Percentiles rank a stretch among this genome's conserved stretches.
Evolutionary conservation across 805 yeast genomes (phyloP).

Genomic region (Ogataea salicorniae): DNA sequence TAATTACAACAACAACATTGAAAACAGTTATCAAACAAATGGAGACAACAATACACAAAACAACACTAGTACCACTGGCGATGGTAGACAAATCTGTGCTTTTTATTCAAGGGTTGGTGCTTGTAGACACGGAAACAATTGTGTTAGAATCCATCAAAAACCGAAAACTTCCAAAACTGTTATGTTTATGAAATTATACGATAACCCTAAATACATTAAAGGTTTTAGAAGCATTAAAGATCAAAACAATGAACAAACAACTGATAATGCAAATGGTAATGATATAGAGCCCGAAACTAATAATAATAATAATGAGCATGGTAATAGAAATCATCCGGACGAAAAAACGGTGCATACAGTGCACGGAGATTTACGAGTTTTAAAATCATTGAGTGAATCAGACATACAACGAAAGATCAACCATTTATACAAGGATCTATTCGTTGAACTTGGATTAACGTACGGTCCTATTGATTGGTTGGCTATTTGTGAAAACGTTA

Average conservation of each 20-base stretch:
- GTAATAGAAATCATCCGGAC: neutral
- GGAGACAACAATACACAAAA: neutral
- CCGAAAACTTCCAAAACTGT: slow-evolving; percentile 66
- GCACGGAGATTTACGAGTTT: neutral
- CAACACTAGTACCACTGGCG: neutral
- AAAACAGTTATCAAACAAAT: neutral
- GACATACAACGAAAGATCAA: slow-evolving; percentile 47
- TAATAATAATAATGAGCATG: slow-evolving; percentile 1
- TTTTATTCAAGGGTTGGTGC: slow-evolving; percentile 85
- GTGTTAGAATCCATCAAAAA: slow-evolving; percentile 66
- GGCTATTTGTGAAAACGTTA: slow-evolving; percentile 77
- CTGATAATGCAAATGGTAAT: too few relatives aligned
- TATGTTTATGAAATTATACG: slow-evolving; percentile 58
- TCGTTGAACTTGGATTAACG: slow-evolving; percentile 46
- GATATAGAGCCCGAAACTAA: neutral
- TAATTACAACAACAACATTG: neutral
- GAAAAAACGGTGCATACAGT: neutral
- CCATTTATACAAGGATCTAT: slow-evolving; percentile 66
- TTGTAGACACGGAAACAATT: slow-evolving; percentile 87
- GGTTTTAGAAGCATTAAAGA: slow-evolving; percentile 33
- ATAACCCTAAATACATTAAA: slow-evolving; percentile 45
- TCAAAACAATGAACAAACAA: too few relatives aligned
- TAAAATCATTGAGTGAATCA: slow-evolving; percentile 14
- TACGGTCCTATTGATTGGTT: slow-evolving; percentile 53
- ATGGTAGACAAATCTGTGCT: slow-evolving; percentile 16